Evolutionary conservation across 208 protist genomes (phyloP).

Genomic region (Trypanosoma lewisi): DNA sequence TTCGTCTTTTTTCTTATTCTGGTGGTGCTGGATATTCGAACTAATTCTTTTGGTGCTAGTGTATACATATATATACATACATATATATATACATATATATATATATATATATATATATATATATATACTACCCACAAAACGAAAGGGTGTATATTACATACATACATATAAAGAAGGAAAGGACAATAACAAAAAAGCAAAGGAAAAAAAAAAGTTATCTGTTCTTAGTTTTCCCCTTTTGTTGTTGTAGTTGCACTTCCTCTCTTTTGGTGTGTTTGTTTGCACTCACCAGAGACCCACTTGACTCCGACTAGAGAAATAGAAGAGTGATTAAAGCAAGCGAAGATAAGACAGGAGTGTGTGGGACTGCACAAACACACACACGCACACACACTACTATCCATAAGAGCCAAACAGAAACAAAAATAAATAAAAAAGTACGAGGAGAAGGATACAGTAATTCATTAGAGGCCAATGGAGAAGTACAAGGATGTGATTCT

Average conservation of each 20-base stretch:
- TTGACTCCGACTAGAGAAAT: too few relatives aligned
- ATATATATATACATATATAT: too few relatives aligned
- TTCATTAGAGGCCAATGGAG: constrained; percentile 53
- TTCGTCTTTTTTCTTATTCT: constrained; percentile 2
- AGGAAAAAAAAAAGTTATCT: background rate
- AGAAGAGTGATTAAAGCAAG: too few relatives aligned
- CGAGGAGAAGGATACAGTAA: background rate
- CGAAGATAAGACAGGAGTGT: too few relatives aligned
- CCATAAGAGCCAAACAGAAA: background rate
- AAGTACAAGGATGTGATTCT: constrained; percentile 89
- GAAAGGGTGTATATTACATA: background rate
- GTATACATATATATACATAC: constrained; percentile 11
- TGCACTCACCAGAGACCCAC: too few relatives aligned
- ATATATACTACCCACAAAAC: background rate
- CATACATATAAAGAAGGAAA: constrained; percentile 20
- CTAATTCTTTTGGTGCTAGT: background rate
- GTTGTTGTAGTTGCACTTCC: too few relatives aligned
- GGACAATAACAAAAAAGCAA: constrained; percentile 8
- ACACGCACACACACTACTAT: too few relatives aligned
- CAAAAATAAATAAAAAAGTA: too few relatives aligned
- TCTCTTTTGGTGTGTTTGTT: too few relatives aligned
- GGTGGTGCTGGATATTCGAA: background rate
- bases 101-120: background rate
- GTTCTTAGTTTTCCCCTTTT: constrained; percentile 1
- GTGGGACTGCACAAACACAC: too few relatives aligned